Base-by-base conservation (phyloP, 2,329 filamentous ascomycete genomes). In the Coniochaeta prunicola region DNA sequence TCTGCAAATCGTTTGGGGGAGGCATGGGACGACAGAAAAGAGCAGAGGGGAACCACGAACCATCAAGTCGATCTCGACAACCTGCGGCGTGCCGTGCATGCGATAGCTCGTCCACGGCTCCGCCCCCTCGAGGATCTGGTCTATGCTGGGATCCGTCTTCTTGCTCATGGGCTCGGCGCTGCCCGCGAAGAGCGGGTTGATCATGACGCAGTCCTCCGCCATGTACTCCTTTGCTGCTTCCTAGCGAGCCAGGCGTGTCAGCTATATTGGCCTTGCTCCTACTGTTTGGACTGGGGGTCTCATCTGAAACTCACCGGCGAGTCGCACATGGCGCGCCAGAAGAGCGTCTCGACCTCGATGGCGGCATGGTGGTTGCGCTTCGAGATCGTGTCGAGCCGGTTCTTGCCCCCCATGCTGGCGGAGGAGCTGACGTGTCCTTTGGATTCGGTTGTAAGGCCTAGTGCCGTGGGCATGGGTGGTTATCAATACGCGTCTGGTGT, bases 41-140 rank as follows among this genome's bases (percentile, higher is more conserved):
- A n/a, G n/a, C n/a, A n/a, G n/a, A n/a, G n/a, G n/a, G n/a, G n/a
- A n/a, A n/a, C n/a, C 21, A 50, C 45, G 28, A 10, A 50, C 45
- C 73, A 74, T 74, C 28, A 74, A 61, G 48, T 69, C 73, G 21
- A 73, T 69, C 69, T 74, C 71, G 38, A 72, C 70, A n/a, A 73
- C 70, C 21, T 71, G 63, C 55, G 68, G 67, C 3, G 67, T 64
- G 3, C 70, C 67, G 54, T 69, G 68, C 61, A 74, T 71, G 58
- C 66, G 60, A 62, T 69, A 74, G 24, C 68, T 67, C 8, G 66
- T 63, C 60, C 66, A 66, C 9, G 64, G 64, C 59, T 66, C 65
- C 59, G 64, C 66, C 30, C 65, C 60, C 40, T 67, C 63, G 21
- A 74, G 64, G 24, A 65, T 64, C 56, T 71, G 64, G 33, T 69